Base-by-base conservation (phyloP, 2,329 filamentous ascomycete species). In the Fusarium odoratissimum region DNA sequence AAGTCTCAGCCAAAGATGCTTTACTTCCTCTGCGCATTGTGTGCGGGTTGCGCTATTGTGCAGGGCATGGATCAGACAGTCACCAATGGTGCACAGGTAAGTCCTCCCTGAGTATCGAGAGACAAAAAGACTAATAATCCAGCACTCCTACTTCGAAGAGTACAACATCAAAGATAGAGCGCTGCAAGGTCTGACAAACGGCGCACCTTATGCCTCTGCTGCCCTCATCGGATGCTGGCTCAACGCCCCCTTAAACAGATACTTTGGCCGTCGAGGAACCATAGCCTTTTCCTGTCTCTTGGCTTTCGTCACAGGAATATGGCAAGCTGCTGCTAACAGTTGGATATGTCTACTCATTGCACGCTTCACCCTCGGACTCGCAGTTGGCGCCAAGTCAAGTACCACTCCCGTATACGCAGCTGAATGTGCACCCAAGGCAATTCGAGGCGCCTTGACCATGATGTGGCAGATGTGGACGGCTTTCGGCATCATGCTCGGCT, bases 351-450 rank as follows among this genome's bases (percentile, higher is more conserved):
- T 93, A 66, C 86, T 94, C 65, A 82, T 89, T 55, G 89, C 89
- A 49, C 88, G 92, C 28, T 90, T 93, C 72, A 83, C 90, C 19
- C 86, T 93, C 64, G 92, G 92, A 2, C 86, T 94, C 45, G 91
- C 89, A 4, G 91, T 93, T 71, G 91, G 91, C 11, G 86, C 89
- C 38, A 92, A 92, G 77, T 88, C 88, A 41, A 54, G 49, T 7
- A 54, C 49, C 14, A 54, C 49, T 0, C 87, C 87, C 1, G 84
- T 89, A 33, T 89, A 84, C 72, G 85, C 86, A 0, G 86, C 87
- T 2, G 87, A 89, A 67, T 87, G 85, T 65, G 80, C 86, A 0
- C 87, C 87, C 0, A 83, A 86, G 4, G 80, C 81, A n/a, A 87
- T 89, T 63, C 85, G 87, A 8, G 87, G 87, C 14, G 86, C 84